These are phyloP conservation scores for Phytophthora litchii DNA, from an alignment of 352 stramenopile species.

Conservation along the genomic window DNA sequence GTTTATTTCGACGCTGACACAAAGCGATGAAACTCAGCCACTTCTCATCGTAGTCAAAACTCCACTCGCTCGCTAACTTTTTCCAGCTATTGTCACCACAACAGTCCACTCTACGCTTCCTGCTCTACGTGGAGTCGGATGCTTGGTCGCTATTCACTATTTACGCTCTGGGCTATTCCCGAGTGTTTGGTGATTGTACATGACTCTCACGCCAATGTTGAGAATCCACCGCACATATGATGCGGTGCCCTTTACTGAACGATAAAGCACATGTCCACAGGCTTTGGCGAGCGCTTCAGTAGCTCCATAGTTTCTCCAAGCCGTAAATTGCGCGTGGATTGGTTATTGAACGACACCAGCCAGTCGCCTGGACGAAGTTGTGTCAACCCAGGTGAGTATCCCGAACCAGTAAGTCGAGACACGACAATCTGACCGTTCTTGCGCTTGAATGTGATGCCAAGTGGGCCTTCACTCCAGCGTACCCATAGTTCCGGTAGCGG, in stretches of 20 bases:
- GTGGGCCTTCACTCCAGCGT: constrained; percentile 69
- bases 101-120: constrained; percentile 9
- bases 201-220: constrained; percentile 5
- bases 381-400: constrained; percentile 65
- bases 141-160: constrained; percentile 36
- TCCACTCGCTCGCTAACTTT: constrained; percentile 7
- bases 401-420: constrained; percentile 72
- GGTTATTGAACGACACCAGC: constrained; percentile 79
- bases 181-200: constrained; percentile 19
- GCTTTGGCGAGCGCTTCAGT: constrained; percentile 77
- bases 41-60: constrained; percentile 14
- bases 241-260: constrained; percentile 50
- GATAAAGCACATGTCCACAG: constrained; percentile 81
- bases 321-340: constrained; percentile 59
- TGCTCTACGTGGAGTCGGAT: constrained; percentile 1
- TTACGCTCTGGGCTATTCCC: constrained; percentile 30
- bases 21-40: neutral
- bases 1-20: constrained; percentile 7
- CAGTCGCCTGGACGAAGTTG: constrained; percentile 75
- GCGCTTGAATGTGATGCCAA: constrained; percentile 84
- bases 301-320: constrained; percentile 84
- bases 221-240: neutral
- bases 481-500: constrained; percentile 71
- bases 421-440: constrained; percentile 82
- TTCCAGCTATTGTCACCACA: constrained; percentile 13